Base-by-base conservation (phyloP, 1,139 yeast genomes). In the Debaryomycetaceae sp. region DNA sequence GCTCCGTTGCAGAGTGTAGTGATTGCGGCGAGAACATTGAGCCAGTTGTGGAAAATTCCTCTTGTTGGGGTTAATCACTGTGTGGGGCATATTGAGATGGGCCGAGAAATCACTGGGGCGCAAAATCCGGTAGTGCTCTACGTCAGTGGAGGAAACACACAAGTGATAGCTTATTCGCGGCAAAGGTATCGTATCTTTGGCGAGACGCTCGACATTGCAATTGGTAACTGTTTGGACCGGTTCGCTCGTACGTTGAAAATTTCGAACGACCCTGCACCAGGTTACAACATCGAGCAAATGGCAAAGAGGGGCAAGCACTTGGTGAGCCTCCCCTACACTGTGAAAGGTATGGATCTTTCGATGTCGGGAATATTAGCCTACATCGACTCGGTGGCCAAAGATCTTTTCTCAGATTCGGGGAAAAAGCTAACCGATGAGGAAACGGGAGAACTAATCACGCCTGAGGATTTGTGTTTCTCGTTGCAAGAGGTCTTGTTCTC, bases 31-130 rank as follows among this genome's bases (percentile, higher is more conserved):
- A 74, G 99, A 57, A 84, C 97, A 0, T 68, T 91, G 40, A 74
- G 93, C 17, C 82, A 85, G 53, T 61, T 93, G 57, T 90, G 96
- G 96, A 60, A 78, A 5, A 70, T 87, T 30, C 99, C 99, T 0
- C 63, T 93, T 35, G 85, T 93, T 5, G 99, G 98, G 0, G 99
- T 95, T 1, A 95, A 93, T 57, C 99, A 93, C 63, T 93, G 99
- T 66, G 83, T 93, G 24, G 99, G 99, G 0, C 99, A 93, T 64
- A 93, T 93, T 47, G 99, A 95, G 62, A 93, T 93, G 99, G 99
- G 99, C 4, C 71, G 99, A 50, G 99, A 93, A 59, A 91, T 93
- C 57, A 93, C 99, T 0, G 95, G 95, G 5, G 98, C 99, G 0
- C 77, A 77, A 24, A 91, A 95, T 58, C 99, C 99, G 0, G 98